Percentiles rank a stretch among this genome's conserved stretches.
Evolutionary conservation across 2,329 filamentous ascomycete species (phyloP).

Genomic region (Fusarium duplospermum): DNA sequence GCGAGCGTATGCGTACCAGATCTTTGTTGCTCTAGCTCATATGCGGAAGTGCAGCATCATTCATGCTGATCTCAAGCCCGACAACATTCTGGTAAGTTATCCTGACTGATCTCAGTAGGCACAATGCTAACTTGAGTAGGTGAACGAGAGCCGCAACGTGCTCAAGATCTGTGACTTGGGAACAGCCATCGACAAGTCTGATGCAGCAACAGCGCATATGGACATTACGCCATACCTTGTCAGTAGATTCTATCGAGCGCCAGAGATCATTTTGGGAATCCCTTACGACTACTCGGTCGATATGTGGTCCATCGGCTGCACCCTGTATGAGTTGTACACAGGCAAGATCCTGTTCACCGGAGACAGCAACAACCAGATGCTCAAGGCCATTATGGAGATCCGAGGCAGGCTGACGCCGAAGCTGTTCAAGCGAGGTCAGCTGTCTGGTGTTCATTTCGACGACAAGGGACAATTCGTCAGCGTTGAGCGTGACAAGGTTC

Average conservation of each 20-base stretch:
- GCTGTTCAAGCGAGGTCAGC: slow-evolving; percentile 83
- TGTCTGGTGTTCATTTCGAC: slow-evolving; percentile 84
- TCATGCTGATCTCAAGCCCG: slow-evolving; percentile 95
- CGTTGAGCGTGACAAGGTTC: slow-evolving; percentile 87
- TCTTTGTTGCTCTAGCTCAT: slow-evolving; percentile 88
- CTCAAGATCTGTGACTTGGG: slow-evolving; percentile 97
- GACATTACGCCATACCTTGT: slow-evolving; percentile 96
- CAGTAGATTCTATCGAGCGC: slow-evolving; percentile 96
- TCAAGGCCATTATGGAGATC: slow-evolving; percentile 95
- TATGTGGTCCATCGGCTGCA: slow-evolving; percentile 98
- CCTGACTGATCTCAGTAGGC: not conserved
- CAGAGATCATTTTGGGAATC: slow-evolving; percentile 97
- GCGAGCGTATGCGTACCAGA: slow-evolving; percentile 90
- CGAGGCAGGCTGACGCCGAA: slow-evolving; percentile 92
- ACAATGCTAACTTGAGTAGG: slow-evolving; percentile 52
- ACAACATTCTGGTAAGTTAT: slow-evolving; percentile 84
- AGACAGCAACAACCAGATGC: slow-evolving; percentile 97
- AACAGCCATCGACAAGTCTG: slow-evolving; percentile 91
- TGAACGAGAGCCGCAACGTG: slow-evolving; percentile 83
- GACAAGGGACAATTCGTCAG: slow-evolving; percentile 85
- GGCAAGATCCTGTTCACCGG: slow-evolving; percentile 97
- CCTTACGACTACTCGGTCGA: slow-evolving; percentile 94
- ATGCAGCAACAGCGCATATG: slow-evolving; percentile 76
- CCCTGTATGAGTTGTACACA: slow-evolving; percentile 95
- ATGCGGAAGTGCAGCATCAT: slow-evolving; percentile 93